A percentile compares a stretch with the other conserved stretches of the same genome.
These are phyloP conservation scores for Neostapfia colusana DNA, from an alignment of 176 grass and related monocot species.

Conservation along the genomic window DNA sequence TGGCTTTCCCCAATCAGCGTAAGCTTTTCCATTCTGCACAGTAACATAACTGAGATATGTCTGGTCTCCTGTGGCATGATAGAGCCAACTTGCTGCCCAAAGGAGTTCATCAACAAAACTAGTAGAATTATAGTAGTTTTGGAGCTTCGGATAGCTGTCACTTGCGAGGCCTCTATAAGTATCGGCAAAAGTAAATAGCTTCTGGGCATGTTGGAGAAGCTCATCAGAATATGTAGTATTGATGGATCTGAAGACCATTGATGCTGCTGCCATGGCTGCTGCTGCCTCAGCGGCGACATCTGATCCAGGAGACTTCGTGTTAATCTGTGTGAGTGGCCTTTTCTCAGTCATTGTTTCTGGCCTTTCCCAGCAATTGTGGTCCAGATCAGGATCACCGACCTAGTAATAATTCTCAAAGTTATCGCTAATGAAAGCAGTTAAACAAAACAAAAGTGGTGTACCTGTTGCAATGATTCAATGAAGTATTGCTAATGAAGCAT, in stretches of 20 bases:
- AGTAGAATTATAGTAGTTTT: slow-evolving; percentile 86
- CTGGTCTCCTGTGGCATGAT: slow-evolving; percentile 93
- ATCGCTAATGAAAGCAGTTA: background rate
- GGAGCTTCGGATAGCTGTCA: slow-evolving; percentile 65
- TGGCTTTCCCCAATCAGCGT: slow-evolving; percentile 87
- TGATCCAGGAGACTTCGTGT: slow-evolving; percentile 73
- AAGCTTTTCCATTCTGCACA: slow-evolving; percentile 71
- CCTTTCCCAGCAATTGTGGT: slow-evolving; percentile 98
- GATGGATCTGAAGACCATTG: slow-evolving; percentile 83
- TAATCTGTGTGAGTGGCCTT: slow-evolving; percentile 80
- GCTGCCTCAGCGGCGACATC: slow-evolving; percentile 93
- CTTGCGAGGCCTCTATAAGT: slow-evolving; percentile 70
- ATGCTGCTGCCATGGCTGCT: slow-evolving; percentile 90
- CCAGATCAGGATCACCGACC: slow-evolving; percentile 94
- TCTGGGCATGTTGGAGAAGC: slow-evolving; percentile 88
- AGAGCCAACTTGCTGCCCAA: slow-evolving; percentile 98
- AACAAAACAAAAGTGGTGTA: background rate
- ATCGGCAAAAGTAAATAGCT: slow-evolving; percentile 93
- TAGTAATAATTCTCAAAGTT: slow-evolving; percentile 27
- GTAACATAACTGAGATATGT: slow-evolving; percentile 94
- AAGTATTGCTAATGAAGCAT: background rate
- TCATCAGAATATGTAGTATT: slow-evolving; percentile 70
- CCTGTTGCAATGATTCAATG: slow-evolving; percentile 14
- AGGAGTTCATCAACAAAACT: slow-evolving; percentile 79
- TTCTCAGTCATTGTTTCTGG: slow-evolving; percentile 90